phyloP scores from a whole-genome alignment of 108 stramenopile genomes.

The Discostella stelligeroides region DNA sequence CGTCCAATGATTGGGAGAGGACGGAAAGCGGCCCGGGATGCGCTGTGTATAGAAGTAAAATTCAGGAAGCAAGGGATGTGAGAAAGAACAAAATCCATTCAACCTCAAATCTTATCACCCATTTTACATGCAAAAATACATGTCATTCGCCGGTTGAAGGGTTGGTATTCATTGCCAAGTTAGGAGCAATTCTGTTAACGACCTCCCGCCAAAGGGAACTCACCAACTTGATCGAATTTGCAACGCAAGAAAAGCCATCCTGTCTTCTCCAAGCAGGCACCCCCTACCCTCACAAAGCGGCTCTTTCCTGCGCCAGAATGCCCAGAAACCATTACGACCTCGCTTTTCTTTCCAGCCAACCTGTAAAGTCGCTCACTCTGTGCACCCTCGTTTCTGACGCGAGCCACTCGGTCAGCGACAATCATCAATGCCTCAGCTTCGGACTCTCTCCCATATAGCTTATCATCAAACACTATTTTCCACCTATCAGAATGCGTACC shows the following conservation, averaged over 20 bases:
- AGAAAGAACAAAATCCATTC: neutral
- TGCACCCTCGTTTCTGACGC: neutral
- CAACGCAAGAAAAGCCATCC: slow-evolving; percentile 36
- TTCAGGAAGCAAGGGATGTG: neutral
- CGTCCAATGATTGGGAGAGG: slow-evolving; percentile 26
- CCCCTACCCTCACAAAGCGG: slow-evolving; percentile 15
- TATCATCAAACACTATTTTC: slow-evolving; percentile 20
- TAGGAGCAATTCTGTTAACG: neutral
- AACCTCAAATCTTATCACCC: no score
- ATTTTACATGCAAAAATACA: no score
- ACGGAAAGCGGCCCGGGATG: slow-evolving; percentile 34
- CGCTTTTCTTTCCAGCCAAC: neutral
- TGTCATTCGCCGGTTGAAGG: no score
- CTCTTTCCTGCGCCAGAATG: slow-evolving; percentile 28
- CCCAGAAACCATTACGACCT: slow-evolving; percentile 23
- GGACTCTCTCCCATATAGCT: slow-evolving; percentile 18
- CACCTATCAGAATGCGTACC: slow-evolving; percentile 16
- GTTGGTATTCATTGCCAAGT: no score
- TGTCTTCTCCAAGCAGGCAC: slow-evolving; percentile 6
- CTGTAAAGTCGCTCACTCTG: slow-evolving; percentile 1
- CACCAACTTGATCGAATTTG: slow-evolving; percentile 36
- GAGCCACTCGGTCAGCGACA: slow-evolving; percentile 14
- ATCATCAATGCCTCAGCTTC: slow-evolving; percentile 14
- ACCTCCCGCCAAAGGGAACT: no score
- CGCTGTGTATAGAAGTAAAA: neutral